Evolutionary conservation across 2,329 filamentous ascomycete species (phyloP), one percentile per base, ranked within the genome.

Genomic region (Claviceps humidiphila): DNA sequence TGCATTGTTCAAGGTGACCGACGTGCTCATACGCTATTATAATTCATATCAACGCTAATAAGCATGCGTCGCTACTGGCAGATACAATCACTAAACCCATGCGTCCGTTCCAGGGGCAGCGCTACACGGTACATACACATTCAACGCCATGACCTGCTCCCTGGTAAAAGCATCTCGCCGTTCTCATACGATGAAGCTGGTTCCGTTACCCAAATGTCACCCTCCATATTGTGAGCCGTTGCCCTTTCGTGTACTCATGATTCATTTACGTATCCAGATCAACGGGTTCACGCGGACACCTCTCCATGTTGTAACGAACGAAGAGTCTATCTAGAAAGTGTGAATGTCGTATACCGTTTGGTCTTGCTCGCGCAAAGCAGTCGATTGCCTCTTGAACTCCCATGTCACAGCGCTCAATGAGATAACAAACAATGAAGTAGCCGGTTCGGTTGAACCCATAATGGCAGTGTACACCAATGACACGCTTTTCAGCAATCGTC

Each of bases 371-470:
- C 17, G 81, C 81, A 69, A 97, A 97, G 55, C 82, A 77, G 50
- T 87, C 81, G 55, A 97, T 82, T 1, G 91, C 91, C 51, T 85
- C 81, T 60, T 86, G 78, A 2, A 95, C 78, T 22, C 71, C 72
- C 61, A 80, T 90, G 0, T 80, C 82, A 58, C 85, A 78, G 47
- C 81, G 75, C 70, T 96, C 89, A 14, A 96, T 84, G n/a, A 97
- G 73, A 63, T 96, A 97, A 61, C 84, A 89, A 37, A 88, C 85
- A 49, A 97, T 81, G 63, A 96, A 87, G 65, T 91, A 95, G 0
- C 91, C 91, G 0, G 91, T 96, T 22, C 90, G 80, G 65, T 97
- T 96, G 71, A 94, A 96, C 0, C 91, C 91, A 60, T 96, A 96
- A 63, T 97, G 91, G 61, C 91, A 97, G 65, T 97, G 91, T 0